Conservation (phyloP, 768 basidiomycete species). For the Collybia nuda region DNA sequence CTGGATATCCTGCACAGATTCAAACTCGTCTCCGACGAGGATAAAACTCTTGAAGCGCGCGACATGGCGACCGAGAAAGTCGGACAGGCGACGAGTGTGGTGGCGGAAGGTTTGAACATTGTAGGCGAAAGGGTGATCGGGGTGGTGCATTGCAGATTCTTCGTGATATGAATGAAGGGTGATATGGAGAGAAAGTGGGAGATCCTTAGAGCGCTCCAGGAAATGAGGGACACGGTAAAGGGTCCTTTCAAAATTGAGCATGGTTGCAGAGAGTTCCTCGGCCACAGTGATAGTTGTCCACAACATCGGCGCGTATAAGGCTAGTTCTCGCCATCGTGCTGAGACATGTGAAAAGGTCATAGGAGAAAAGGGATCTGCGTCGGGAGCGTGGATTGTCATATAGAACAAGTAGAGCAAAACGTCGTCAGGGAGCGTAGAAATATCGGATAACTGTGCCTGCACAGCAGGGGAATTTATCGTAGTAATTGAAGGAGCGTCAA, state of each 20-base stretch:
- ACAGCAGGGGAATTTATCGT: not conserved
- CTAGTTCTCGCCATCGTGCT: not conserved
- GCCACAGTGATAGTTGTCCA: not conserved
- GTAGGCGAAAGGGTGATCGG: too few species aligned
- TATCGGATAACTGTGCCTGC: not conserved
- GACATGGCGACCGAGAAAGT: not conserved
- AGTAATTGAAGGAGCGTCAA: not conserved
- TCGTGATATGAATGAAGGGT: not conserved
- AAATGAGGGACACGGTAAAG: not conserved
- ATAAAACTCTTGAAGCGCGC: constrained; percentile 1
- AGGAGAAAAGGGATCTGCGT: not conserved
- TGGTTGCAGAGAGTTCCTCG: not conserved
- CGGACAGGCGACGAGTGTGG: not conserved
- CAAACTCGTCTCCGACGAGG: not conserved
- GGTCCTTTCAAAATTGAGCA: not conserved
- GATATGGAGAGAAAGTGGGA: not conserved
- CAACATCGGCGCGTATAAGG: not conserved
- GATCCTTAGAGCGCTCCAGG: not conserved
- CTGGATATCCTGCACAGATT: not conserved
- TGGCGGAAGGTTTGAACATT: not conserved
- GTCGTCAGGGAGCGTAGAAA: not conserved
- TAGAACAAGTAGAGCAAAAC: not conserved
- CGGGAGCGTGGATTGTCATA: not conserved
- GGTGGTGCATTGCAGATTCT: not conserved
- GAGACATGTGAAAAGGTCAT: not conserved